Conservation (phyloP, 345 rosid genomes). For the Jatropha curcas region DNA sequence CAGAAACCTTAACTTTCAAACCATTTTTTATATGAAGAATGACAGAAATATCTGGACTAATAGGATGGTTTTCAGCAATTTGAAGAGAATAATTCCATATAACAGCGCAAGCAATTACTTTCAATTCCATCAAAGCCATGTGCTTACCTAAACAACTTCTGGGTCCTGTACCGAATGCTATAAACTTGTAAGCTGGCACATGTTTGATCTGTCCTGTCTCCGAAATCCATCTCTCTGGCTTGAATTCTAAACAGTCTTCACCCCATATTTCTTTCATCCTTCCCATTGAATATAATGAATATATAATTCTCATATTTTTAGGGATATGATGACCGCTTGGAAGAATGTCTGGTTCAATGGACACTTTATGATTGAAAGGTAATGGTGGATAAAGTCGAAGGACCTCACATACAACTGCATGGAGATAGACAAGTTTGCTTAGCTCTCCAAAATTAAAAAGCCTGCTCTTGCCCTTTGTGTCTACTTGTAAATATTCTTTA, state of each 20-base stretch:
- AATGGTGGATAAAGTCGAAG: constrained; percentile 78
- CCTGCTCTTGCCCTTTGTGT: neutral
- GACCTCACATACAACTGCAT: constrained; percentile 56
- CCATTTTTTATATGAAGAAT: constrained; percentile 21
- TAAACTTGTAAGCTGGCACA: constrained; percentile 15
- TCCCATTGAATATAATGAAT: constrained; percentile 72
- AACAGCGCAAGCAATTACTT: constrained; percentile 4
- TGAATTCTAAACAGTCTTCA: constrained; percentile 54
- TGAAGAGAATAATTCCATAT: constrained; percentile 7
- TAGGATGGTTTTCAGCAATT: neutral
- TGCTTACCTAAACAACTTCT: constrained; percentile 22
- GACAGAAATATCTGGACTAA: neutral
- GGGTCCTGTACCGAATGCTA: constrained; percentile 15
- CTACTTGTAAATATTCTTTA: neutral
- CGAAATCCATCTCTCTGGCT: constrained; percentile 29
- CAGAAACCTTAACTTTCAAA: constrained; percentile 3
- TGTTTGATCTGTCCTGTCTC: constrained; percentile 6
- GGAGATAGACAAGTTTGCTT: constrained; percentile 53
- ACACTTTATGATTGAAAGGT: constrained; percentile 71
- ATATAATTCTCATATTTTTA: constrained; percentile 59
- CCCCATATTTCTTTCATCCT: constrained; percentile 81
- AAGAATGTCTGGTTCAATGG: constrained; percentile 46
- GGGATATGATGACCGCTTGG: constrained; percentile 64
- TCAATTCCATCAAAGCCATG: constrained; percentile 3
- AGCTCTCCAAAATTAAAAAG: constrained; percentile 30